phyloP scores from a whole-genome alignment of 2,329 filamentous ascomycete genomes.

The Colletotrichum sp. region DNA sequence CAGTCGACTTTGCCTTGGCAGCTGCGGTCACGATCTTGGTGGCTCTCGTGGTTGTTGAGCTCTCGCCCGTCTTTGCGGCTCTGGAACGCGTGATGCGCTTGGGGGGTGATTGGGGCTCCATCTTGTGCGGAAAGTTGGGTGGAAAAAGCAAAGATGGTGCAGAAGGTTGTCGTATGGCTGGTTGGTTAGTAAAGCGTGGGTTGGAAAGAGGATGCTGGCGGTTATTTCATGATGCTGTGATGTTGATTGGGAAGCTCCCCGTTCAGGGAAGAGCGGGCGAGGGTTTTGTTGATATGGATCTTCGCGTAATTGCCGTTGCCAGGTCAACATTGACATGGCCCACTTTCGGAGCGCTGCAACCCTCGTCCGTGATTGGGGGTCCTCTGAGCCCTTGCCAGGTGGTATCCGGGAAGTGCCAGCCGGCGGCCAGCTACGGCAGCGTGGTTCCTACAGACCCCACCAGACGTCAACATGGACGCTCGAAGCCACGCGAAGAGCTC shows the following conservation, averaged over 20 bases:
- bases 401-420: background rate
- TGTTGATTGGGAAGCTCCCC: background rate
- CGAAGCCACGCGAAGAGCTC: background rate
- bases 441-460: background rate
- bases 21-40: constrained; percentile 54
- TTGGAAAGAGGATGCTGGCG: background rate
- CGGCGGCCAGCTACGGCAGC: background rate
- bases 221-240: constrained; percentile 15
- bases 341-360: constrained; percentile 14
- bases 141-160: background rate
- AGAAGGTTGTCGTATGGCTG: background rate
- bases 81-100: constrained; percentile 63
- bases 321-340: background rate
- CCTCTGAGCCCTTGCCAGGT: background rate
- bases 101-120: constrained; percentile 61
- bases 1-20: constrained; percentile 48
- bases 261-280: constrained; percentile 8
- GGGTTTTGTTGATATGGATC: constrained; percentile 23
- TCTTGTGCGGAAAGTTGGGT: constrained; percentile 26
- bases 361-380: background rate
- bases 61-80: constrained; percentile 45
- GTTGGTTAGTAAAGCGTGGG: constrained; percentile 5
- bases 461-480: background rate
- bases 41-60: constrained; percentile 37
- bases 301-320: constrained; percentile 19